Evolutionary conservation across 1,284 basidiomycete species (phyloP).

Genomic region (Tilletia horrida): DNA sequence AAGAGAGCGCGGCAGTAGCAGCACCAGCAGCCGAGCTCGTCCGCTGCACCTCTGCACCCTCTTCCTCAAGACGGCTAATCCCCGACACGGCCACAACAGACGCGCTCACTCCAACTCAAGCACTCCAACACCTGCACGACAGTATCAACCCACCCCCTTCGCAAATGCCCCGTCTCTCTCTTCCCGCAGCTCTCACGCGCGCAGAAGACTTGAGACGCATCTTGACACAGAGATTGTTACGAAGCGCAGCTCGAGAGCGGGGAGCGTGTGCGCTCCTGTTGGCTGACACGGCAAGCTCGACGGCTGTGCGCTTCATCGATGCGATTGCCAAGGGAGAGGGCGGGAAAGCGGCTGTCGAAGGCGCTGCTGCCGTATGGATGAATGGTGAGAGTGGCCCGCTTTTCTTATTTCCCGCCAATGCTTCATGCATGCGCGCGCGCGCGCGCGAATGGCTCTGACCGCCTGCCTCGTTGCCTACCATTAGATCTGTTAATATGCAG

Average conservation of each 20-base stretch:
- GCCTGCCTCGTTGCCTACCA: too few relatives aligned
- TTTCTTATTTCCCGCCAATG: background rate
- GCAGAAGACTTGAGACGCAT: constrained; percentile 42
- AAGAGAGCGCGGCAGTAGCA: constrained; percentile 3
- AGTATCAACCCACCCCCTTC: constrained; percentile 27
- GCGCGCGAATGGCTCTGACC: too few relatives aligned
- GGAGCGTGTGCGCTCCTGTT: constrained; percentile 38
- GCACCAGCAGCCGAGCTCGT: constrained; percentile 9
- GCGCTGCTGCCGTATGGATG: constrained; percentile 37
- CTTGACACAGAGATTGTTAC: constrained; percentile 32
- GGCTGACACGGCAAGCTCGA: constrained; percentile 35
- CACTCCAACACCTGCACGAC: constrained; percentile 29
- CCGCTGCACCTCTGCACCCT: constrained; percentile 7
- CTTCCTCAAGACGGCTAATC: constrained; percentile 6
- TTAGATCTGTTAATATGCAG: constrained; percentile 5
- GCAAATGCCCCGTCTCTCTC: constrained; percentile 29
- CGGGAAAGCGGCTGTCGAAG: constrained; percentile 44
- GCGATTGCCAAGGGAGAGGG: constrained; percentile 44
- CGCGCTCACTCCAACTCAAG: constrained; percentile 21
- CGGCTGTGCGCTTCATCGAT: constrained; percentile 43
- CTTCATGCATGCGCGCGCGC: background rate
- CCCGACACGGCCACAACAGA: constrained; percentile 16
- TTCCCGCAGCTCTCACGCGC: constrained; percentile 38
- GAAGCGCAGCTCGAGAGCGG: constrained; percentile 26
- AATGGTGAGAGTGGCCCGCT: constrained; percentile 20